Percentiles rank a stretch among this genome's conserved stretches.
Evolutionary conservation across 2,329 filamentous ascomycete species (phyloP).

Genomic region (Sordariomycetes sp.): DNA sequence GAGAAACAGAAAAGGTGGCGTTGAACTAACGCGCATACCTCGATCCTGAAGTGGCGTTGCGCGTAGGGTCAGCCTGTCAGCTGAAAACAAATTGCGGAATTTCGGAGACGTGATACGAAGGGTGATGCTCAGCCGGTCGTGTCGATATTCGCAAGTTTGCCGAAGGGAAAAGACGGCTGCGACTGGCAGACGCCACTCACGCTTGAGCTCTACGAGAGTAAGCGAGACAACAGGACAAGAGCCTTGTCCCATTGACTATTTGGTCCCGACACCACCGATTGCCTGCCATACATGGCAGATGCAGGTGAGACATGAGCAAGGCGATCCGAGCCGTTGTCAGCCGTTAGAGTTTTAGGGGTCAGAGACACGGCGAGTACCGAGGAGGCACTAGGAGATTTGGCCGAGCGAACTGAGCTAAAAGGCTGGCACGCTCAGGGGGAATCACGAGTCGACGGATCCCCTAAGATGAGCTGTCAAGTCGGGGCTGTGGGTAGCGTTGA

Average conservation of each 20-base stretch:
- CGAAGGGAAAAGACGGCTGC: too few species aligned
- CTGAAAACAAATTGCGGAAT: too few species aligned
- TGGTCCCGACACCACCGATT: not conserved
- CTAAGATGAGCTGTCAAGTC: not conserved
- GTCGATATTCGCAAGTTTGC: too few species aligned
- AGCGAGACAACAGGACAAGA: not conserved
- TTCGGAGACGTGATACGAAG: too few species aligned
- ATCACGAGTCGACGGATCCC: not conserved
- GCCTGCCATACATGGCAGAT: not conserved
- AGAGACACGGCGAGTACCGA: not conserved
- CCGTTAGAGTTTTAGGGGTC: not conserved
- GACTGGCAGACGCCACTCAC: not conserved
- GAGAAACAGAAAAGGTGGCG: too few species aligned
- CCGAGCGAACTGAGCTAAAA: not conserved
- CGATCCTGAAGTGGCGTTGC: too few species aligned
- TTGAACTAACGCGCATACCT: too few species aligned
- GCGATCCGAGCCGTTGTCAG: not conserved
- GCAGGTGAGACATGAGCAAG: not conserved
- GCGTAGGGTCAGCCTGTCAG: too few species aligned
- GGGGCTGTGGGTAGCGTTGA: not conserved
- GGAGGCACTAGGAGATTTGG: not conserved
- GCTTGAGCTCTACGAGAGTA: not conserved
- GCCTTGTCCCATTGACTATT: not conserved
- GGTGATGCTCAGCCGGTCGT: too few species aligned
- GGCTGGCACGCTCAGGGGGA: not conserved